Percentiles rank a stretch among this genome's conserved stretches.
Conservation (phyloP, 768 basidiomycete genomes). For the Tylopilus felleus region DNA sequence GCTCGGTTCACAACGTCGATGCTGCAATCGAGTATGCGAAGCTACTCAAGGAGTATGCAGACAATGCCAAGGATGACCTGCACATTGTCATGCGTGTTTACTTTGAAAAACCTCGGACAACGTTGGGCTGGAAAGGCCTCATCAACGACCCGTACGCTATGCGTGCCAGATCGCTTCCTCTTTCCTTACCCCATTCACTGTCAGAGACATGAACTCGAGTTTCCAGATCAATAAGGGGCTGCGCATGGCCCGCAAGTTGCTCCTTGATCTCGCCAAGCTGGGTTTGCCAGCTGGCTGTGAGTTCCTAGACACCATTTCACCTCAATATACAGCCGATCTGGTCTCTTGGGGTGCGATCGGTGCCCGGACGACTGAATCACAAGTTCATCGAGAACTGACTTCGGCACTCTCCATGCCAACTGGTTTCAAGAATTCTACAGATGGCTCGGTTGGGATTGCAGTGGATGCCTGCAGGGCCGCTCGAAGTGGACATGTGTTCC, state of each 20-base stretch:
- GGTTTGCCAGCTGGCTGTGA: constrained; percentile 97
- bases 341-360: constrained; percentile 97
- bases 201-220: constrained; percentile 73
- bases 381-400: constrained; percentile 87
- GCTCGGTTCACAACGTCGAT: constrained; percentile 89
- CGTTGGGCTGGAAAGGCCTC: constrained; percentile 98
- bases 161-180: neutral
- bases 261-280: constrained; percentile 85
- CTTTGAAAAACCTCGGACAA: constrained; percentile 95
- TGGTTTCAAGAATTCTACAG: constrained; percentile 98
- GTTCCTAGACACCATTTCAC: constrained; percentile 76
- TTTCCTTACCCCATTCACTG: neutral
- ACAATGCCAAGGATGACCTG: constrained; percentile 76
- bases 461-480: constrained; percentile 96
- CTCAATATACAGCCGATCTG: constrained; percentile 91
- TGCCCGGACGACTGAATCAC: constrained; percentile 87
- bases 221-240: constrained; percentile 98
- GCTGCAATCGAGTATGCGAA: constrained; percentile 86
- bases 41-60: constrained; percentile 75
- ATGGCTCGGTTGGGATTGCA: constrained; percentile 87
- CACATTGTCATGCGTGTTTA: constrained; percentile 98
- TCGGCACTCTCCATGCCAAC: constrained; percentile 92
- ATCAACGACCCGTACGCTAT: constrained; percentile 82
- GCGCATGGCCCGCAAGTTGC: constrained; percentile 78
- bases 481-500: constrained; percentile 87